phyloP scores from a whole-genome alignment of 1,139 yeast genomes.

The Blastobotrys buckinghamii region DNA sequence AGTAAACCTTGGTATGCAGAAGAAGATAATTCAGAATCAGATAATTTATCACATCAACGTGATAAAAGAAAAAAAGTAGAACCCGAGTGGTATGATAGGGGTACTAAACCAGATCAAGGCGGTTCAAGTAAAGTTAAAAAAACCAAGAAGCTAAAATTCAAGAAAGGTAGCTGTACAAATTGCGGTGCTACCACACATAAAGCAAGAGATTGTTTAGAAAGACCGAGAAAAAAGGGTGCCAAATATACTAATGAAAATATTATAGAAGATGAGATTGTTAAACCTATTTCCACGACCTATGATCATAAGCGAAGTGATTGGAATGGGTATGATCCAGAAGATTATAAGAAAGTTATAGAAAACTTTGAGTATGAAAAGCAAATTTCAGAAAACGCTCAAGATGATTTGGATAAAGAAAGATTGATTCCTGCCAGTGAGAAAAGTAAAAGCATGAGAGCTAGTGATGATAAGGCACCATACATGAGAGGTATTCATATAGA shows the following conservation, averaged over 20 bases:
- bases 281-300: constrained; percentile 36
- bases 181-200: constrained; percentile 48
- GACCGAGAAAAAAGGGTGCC: constrained; percentile 41
- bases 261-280: constrained; percentile 28
- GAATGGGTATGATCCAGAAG: constrained; percentile 63
- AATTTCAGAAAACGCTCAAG: constrained; percentile 11
- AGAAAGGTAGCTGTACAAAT: constrained; percentile 44
- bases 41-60: constrained; percentile 48
- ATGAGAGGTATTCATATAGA: constrained; percentile 49
- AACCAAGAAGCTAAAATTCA: constrained; percentile 30
- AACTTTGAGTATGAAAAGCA: constrained; percentile 19
- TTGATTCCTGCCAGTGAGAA: constrained; percentile 12
- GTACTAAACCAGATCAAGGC: constrained; percentile 14
- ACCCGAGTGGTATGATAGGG: constrained; percentile 32
- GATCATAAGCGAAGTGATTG: constrained; percentile 73
- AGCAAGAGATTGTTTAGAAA: constrained; percentile 45
- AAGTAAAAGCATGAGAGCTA: constrained; percentile 37
- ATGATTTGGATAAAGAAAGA: constrained; percentile 15
- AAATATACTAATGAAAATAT: constrained; percentile 31
- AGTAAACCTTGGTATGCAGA: constrained; percentile 49
- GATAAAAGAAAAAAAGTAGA: constrained; percentile 28
- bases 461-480: constrained; percentile 51
- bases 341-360: constrained; percentile 48
- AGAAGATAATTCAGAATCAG: constrained; percentile 25
- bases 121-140: constrained; percentile 10